phyloP scores from a whole-genome alignment of 805 yeast species.

The Candida hispaniensis region DNA sequence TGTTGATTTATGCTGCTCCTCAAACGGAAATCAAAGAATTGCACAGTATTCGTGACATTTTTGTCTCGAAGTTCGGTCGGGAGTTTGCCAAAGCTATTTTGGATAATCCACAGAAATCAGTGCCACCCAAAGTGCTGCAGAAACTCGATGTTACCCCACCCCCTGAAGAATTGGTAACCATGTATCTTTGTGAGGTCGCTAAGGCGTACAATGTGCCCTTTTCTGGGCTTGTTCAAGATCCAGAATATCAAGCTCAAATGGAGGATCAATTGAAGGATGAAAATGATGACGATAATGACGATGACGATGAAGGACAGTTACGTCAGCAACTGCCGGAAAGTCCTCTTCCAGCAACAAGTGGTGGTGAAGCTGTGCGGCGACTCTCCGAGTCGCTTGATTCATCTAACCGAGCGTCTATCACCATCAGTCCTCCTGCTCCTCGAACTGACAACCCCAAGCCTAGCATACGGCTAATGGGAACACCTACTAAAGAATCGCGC shows the following conservation, averaged over 20 bases:
- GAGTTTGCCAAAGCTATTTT: slow-evolving; percentile 51
- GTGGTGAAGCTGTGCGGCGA: slow-evolving; percentile 18
- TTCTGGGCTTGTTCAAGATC: slow-evolving; percentile 37
- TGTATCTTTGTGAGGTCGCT: slow-evolving; percentile 73
- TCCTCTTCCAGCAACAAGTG: slow-evolving; percentile 17
- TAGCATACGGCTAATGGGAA: slow-evolving; percentile 18
- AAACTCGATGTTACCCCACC: slow-evolving; percentile 65
- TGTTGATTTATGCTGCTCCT: slow-evolving; percentile 58
- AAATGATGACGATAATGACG: slow-evolving; percentile 27
- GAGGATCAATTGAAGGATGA: slow-evolving; percentile 24
- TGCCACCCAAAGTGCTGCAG: slow-evolving; percentile 57
- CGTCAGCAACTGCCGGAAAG: slow-evolving; percentile 15
- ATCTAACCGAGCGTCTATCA: slow-evolving; percentile 24
- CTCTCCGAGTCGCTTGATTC: slow-evolving; percentile 21
- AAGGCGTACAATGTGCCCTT: slow-evolving; percentile 66
- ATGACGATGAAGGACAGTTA: slow-evolving; percentile 25
- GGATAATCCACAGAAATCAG: slow-evolving; percentile 40
- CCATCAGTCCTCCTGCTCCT: slow-evolving; percentile 27
- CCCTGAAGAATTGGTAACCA: slow-evolving; percentile 46
- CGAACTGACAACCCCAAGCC: slow-evolving; percentile 29
- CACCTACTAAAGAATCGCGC: slow-evolving; percentile 1
- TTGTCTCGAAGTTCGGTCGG: slow-evolving; percentile 52
- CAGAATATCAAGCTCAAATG: slow-evolving; percentile 24
- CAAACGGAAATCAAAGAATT: slow-evolving; percentile 72
- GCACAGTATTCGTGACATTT: slow-evolving; percentile 45